Evolutionary conservation across 495 filamentous ascomycete genomes (phyloP).

Genomic region (Alectoria sarmentosa): DNA sequence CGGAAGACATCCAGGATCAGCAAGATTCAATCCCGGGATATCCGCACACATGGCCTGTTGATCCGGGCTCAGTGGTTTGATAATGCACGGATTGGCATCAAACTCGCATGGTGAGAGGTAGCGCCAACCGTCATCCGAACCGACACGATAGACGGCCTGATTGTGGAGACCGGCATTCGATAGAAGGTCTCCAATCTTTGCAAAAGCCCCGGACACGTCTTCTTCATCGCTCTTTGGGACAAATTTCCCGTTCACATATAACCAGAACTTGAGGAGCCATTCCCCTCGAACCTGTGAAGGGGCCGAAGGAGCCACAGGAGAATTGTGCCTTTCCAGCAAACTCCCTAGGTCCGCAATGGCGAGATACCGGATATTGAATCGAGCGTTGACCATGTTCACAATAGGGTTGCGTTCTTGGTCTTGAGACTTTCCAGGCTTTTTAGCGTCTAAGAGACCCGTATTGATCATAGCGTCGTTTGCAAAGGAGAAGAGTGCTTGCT

Average conservation of each 20-base stretch:
- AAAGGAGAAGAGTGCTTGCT: conserved; percentile 26
- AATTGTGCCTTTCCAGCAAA: too few species aligned
- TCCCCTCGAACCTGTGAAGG: too few species aligned
- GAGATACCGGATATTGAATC: conserved; percentile 25
- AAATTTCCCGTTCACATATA: too few species aligned
- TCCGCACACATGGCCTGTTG: conserved; percentile 14
- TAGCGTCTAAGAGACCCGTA: too few species aligned
- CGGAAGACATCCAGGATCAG: conserved; percentile 12
- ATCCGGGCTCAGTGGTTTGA: conserved; percentile 4
- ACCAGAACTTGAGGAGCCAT: too few species aligned
- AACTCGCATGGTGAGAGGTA: conserved; percentile 19
- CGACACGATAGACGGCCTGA: conserved; percentile 18
- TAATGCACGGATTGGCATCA: conserved; percentile 11
- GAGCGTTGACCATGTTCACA: neutral
- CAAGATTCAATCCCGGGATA: neutral
- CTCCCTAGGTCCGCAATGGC: too few species aligned
- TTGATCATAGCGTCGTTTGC: conserved; percentile 22
- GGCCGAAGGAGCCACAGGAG: too few species aligned
- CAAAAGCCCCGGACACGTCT: too few species aligned
- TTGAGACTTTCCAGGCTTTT: too few species aligned
- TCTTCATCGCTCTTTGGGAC: too few species aligned
- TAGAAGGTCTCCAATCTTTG: neutral
- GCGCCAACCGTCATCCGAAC: conserved; percentile 22
- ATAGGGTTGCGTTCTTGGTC: too few species aligned
- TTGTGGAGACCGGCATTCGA: conserved; percentile 8